Evolutionary conservation across 306 rosid genomes (phyloP).

Genomic region (Rosa persica): DNA sequence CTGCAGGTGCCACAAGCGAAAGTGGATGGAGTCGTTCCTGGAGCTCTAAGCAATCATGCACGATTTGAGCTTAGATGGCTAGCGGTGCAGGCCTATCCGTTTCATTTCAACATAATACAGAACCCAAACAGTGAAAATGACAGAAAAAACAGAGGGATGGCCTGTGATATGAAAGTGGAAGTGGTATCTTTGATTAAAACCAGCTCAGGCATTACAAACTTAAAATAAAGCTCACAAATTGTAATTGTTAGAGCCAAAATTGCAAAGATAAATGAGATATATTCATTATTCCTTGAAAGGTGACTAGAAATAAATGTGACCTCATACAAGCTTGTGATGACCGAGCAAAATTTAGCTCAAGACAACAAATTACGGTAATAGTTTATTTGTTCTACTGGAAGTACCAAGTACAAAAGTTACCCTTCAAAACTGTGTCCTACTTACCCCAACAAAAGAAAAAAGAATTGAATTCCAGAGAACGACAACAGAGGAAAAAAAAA

Average conservation of each 20-base stretch:
- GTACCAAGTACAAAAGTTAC: background rate
- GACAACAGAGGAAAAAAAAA: background rate
- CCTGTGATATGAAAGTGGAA: too few relatives aligned
- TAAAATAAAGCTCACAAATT: too few relatives aligned
- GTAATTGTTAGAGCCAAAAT: background rate
- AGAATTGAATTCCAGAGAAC: background rate
- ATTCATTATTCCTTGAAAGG: background rate
- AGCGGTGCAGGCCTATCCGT: too few relatives aligned
- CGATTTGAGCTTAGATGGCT: constrained; percentile 7
- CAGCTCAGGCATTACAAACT: too few relatives aligned
- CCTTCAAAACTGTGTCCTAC: background rate
- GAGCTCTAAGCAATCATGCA: background rate
- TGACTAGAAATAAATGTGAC: background rate
- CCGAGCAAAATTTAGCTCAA: constrained; percentile 10
- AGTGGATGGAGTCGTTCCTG: too few relatives aligned
- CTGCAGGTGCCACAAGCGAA: too few relatives aligned
- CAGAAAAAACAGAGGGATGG: too few relatives aligned
- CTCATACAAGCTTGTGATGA: constrained; percentile 13
- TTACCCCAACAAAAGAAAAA: background rate
- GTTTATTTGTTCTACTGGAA: background rate
- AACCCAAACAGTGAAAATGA: too few relatives aligned
- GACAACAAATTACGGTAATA: background rate
- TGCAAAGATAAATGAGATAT: background rate
- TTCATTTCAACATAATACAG: too few relatives aligned
- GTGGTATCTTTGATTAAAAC: too few relatives aligned